Evolutionary conservation across 202 grass and related monocot genomes (phyloP), one percentile per base, ranked within the genome.

Genomic region (Setaria italica): DNA sequence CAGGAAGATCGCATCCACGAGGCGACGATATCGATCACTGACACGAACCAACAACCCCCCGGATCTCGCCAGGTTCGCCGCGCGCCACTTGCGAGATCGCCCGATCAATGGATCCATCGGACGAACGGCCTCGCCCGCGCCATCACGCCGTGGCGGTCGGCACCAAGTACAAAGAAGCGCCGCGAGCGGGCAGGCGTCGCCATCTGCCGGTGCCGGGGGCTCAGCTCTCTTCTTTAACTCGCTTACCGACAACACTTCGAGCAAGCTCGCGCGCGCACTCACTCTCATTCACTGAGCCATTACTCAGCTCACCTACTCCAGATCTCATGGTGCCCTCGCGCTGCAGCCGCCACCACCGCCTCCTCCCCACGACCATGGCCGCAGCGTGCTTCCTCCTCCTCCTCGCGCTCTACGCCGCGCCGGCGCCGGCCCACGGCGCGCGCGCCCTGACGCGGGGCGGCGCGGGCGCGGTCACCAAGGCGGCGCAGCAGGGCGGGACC

Each of bases 241-340:
- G 41, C 73, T 82, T 82, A 59, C 47, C 56, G 88, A 86, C 88
- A 85, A 3, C 60, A 3, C 34, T 46, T 70, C 63, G 34, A 54
- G 14, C 78, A 41, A 9, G 54, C 70, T 19, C 42, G 42, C 19
- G 21, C 59, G 29, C 25, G 2, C 58, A 83, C 86, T 57, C 60
- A 19, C 50, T 4, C 70, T 2, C 41, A 47, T 30, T 68, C 67
- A 74, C 74, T 58, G 25, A 59, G 48, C 80, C 70, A 90, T 90
- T 76, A 90, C 89, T 85, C 82, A 0, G 9, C 82, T 62, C 82
- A 91, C 41, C 89, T 0, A 88, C 72, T 82, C 89, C 78, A 88
- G 86, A 91, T 91, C 89, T 91, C 89, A 91, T 88, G 85, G 64
- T 67, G 9, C 20, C 9, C 48, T 37, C 29, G 14, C 25, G 29